Conservation (phyloP, 148 eudicot species). For the Diospyros kaki region DNA sequence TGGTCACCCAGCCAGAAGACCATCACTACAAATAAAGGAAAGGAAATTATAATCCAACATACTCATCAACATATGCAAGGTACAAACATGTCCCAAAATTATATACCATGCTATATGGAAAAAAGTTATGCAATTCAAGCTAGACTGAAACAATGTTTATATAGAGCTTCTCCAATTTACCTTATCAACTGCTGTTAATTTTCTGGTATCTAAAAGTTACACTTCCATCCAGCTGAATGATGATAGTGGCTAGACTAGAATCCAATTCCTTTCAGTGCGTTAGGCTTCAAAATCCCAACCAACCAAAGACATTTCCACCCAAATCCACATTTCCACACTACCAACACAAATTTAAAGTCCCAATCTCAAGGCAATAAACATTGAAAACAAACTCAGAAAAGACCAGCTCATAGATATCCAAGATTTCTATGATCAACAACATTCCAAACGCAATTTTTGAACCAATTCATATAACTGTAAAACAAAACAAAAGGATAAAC, state of each 20-base stretch:
- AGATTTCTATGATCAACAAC: background rate
- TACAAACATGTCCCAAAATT: background rate
- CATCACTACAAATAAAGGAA: background rate
- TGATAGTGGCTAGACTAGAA: background rate
- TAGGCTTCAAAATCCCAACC: background rate
- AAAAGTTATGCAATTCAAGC: slow-evolving; percentile 4
- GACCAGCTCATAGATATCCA: background rate
- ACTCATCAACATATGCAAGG: background rate
- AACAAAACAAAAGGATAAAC: background rate
- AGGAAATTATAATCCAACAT: background rate
- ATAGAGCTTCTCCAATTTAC: background rate
- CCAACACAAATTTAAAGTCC: background rate
- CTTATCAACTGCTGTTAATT: background rate
- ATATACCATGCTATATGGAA: background rate
- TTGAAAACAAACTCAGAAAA: background rate
- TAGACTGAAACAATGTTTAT: background rate
- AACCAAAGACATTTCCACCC: too few relatives aligned
- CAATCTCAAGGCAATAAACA: background rate
- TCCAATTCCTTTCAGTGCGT: background rate
- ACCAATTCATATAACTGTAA: background rate
- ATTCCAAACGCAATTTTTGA: background rate
- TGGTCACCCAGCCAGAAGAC: background rate
- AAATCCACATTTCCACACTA: background rate
- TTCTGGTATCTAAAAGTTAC: background rate
- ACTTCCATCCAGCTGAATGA: background rate